Base-by-base conservation (phyloP, 2,329 filamentous ascomycete genomes). In the Aureobasidium sp. region DNA sequence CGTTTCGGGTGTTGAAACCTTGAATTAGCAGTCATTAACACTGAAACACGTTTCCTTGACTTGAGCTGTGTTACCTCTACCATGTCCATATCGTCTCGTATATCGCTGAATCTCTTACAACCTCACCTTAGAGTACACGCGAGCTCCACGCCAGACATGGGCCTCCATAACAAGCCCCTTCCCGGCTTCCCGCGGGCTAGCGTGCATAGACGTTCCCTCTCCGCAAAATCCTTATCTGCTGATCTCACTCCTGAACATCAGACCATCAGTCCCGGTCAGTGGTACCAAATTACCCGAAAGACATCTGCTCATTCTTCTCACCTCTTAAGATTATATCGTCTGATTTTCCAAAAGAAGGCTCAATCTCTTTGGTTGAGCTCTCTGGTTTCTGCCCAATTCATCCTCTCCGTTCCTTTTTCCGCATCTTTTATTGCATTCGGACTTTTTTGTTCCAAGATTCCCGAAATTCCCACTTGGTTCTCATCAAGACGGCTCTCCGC, bases 231-330 rank as follows among this genome's bases (percentile, higher is more conserved):
- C 56, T 49, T 59, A 49, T 59, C 57, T 51, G 57, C 45, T 41
- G 34, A 60, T 60, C 56, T 47, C 25, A 36, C 57, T 51, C 44
- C 34, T 41, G 34, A 51, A 51, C n/a, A 51, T 60, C 57, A 60
- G 39, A 44, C 45, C 57, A 60, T 57, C 41, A 51, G 22, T 34
- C 57, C 57, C 51, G 57, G 34, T 60, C 45, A 31, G 25, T 12
- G 57, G 57, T 42, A 51, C 57, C 57, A 41, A 60, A 60, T 60
- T 60, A 60, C 57, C 45, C 45, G 39, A 25, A 25, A 25, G n/a
- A 45, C 34, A 11, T 41, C 22, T 41, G 47, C 31, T 36, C 27
- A 51, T 41, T 29, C 15, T 29, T 12, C 37, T 5, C 31, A 39
- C 34, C n/a, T 22, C 5, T 15, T 34, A 36, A 31, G 31, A 49